Base-by-base conservation (phyloP, 805 yeast genomes). In the Candida coquimbonensis region DNA sequence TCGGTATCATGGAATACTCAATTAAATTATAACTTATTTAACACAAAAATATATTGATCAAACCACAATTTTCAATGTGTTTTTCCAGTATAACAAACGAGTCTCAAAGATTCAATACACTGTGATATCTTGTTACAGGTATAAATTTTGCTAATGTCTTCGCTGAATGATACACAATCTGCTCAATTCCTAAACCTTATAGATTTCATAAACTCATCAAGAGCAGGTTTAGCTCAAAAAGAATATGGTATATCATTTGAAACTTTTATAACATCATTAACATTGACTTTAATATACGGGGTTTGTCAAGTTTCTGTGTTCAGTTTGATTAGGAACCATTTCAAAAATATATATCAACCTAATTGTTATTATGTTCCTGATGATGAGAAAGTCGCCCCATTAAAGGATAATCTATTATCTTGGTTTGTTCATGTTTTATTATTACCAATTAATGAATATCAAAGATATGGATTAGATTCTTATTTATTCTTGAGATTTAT, bases 401-500 rank as follows among this genome's bases (percentile, higher is more conserved):
- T 69, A 17, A 65, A 69, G 2, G 56, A 63, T 13, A 74, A 77
- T 0, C 61, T 75, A n/a, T 68, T 81, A 27, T 69, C 69, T 5
- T 86, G 91, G 91, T 49, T 82, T 2, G 38, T 54, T 5, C 74
- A 78, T 0, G 66, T 75, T 0, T 44, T 77, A 27, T 49, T 56
- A 9, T 57, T 63, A 19, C 69, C 71, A 1, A 64, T 77, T 6
- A 66, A 68, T 9, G 64, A 67, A 27, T 81, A 77, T 53, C 57
- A 70, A 26, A 61, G 67, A 7, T 63, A 74, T 49, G 95, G 96
- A 0, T 59, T 86, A 8, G 96, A 88, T 60, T 80, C 89, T 0
- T 87, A 83, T 59, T 81, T 83, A 56, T 82, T 86, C 51, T 54
- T 87, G 3, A 62, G 96, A 42, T 87, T 75, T 53, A 56, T 87